Evolutionary conservation across 495 filamentous ascomycete genomes (phyloP), one percentile per base, ranked within the genome.

Genomic region (Chaetomidium leptoderma): DNA sequence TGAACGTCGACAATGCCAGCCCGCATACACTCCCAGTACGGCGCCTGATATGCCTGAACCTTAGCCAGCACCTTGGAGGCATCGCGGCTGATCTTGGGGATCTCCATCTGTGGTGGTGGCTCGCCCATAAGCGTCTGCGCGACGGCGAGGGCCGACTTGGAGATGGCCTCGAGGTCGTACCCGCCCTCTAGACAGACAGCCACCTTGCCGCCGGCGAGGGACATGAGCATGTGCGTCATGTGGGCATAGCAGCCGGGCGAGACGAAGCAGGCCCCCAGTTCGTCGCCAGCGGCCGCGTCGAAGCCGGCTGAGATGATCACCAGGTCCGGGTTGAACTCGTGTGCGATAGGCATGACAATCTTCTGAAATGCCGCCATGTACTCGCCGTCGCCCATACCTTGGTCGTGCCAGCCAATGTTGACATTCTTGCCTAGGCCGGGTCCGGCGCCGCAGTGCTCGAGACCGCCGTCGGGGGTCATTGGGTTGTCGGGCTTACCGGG

Each of bases 211-310:
- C 85, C 77, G 3, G 93, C 92, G n/a, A 99, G 81, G 13, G 87
- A 86, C 91, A 97, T 97, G 17, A 99, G 81, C 92, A 97, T 96
- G 66, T 96, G 89, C 9, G 95, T 97, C 93, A 99, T 97, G 65
- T 97, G 92, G 19, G 91, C 90, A 69, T 97, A 99, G 66, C 95
- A 92, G 23, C 84, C 72, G 0, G 93, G 93, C 0, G 91, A 86
- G 6, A 97, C 92, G 63, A 87, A 91, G 68, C 95, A 99, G 32
- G 86, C 90, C 36, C 93, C 93, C 19, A 99, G 79, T 53, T 89
- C 85, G 71, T 99, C 93, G 8, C 95, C 93, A 42, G 83, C 89
- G 2, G 93, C 93, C 6, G 93, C 93, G 72, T 99, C 93, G 58
- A 99, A 99, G 1, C 93, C 93, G 59, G 93, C 92, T 6, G 95